These are phyloP conservation scores for Tolypocladium guangdongense DNA, from an alignment of 2,329 filamentous ascomycete species.

Conservation along the genomic window DNA sequence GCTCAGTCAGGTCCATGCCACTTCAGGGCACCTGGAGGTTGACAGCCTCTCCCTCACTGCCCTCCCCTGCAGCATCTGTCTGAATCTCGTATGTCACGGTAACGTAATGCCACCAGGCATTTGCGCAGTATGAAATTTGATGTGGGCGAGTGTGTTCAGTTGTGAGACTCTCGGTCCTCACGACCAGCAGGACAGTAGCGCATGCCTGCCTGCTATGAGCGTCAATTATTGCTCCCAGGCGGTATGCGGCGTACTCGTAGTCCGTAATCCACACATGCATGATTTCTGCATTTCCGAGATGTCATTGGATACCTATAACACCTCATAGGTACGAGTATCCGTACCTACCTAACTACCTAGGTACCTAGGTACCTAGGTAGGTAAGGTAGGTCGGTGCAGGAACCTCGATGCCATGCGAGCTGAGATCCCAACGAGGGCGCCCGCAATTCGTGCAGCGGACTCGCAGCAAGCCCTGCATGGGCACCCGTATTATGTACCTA, in stretches of 20 bases:
- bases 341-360: no score
- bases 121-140: no score
- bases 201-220: neutral
- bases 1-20: neutral
- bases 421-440: neutral
- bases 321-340: no score
- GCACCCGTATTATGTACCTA: no score
- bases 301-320: neutral
- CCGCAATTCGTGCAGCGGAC: no score
- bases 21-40: neutral
- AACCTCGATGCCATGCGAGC: neutral
- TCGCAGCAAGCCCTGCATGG: neutral
- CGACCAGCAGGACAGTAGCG: neutral
- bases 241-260: neutral
- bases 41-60: no score
- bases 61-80: neutral
- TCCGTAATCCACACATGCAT: no score
- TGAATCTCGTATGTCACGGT: neutral
- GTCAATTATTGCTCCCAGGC: neutral
- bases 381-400: no score
- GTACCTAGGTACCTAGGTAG: no score
- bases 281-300: neutral
- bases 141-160: no score
- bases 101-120: no score
- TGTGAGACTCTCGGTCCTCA: neutral